Base-by-base conservation (phyloP, 83 land plant species). In the Larix sibirica region DNA sequence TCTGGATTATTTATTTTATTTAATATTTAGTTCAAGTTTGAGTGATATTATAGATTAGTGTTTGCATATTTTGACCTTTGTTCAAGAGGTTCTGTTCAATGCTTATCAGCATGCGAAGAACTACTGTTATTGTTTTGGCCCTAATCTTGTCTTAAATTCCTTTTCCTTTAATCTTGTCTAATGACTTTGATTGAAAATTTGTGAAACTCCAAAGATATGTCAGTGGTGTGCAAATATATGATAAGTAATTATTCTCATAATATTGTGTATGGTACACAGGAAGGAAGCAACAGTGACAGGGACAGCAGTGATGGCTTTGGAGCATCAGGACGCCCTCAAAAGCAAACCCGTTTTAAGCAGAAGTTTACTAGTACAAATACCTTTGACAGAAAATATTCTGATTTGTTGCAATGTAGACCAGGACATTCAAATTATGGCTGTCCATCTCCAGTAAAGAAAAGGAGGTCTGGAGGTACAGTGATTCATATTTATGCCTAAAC, bases 251-350 rank as follows among this genome's bases (percentile, higher is more conserved):
- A 21, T n/a, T 44, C 77, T 74, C 17, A 6, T 42, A 74, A 21
- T 44, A 13, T 42, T 74, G 16, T 44, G 28, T 44, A 62, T 3
- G 73, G 54, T 23, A 70, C 40, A 36, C 85, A 90, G 94, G 92
- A 82, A 77, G 94, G 90, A 9, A 90, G 86, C 73, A 86, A 88
- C 31, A 90, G 92, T 82, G 94, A 91, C 13, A 81, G 73, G 64
- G 94, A 92, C 83, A 89, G 88, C 83, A 88, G 87, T 86, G 94
- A 92, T 86, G 89, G 83, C 10, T 74, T 67, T 20, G 84, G 78
- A 77, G 31, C 77, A 76, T 64, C 89, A 58, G 79, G 73, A 8
- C 88, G 85, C 36, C 75, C 87, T 79, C 88, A 77, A 82, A 88
- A 88, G 63, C 90, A 84, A 56, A 78, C 67, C 5, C 88, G 86